These are phyloP conservation scores for Plasmodium malariae DNA, from an alignment of 169 alveolate species.

Conservation along the genomic window DNA sequence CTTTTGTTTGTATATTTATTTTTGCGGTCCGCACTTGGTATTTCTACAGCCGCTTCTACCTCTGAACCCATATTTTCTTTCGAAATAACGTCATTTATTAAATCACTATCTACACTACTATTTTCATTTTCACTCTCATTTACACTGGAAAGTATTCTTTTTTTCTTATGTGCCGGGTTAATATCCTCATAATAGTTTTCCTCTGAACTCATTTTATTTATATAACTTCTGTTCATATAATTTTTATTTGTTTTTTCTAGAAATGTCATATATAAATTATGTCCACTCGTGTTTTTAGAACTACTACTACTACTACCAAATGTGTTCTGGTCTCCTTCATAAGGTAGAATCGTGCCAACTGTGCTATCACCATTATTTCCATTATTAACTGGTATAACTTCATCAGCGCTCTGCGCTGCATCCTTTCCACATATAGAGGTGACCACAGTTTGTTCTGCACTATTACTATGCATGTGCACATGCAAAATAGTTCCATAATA, in stretches of 20 bases:
- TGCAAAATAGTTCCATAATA: too few species aligned
- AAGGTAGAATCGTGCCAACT: too few species aligned
- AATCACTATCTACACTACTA: not conserved
- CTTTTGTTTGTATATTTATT: too few species aligned
- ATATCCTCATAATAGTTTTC: not conserved
- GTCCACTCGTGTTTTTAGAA: not conserved
- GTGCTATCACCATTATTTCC: too few species aligned
- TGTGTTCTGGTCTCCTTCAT: too few species aligned
- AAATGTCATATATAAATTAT: not conserved
- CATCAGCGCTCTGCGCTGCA: too few species aligned
- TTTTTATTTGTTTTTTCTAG: slow-evolving; percentile 4
- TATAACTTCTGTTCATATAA: not conserved
- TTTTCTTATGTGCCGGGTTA: not conserved
- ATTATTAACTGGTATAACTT: too few species aligned
- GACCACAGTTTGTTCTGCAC: too few species aligned
- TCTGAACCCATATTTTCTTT: not conserved
- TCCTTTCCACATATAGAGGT: too few species aligned
- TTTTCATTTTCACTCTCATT: not conserved
- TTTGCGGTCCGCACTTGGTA: too few species aligned
- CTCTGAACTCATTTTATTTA: not conserved
- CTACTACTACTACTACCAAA: too few species aligned
- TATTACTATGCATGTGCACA: too few species aligned
- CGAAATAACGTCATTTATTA: not conserved
- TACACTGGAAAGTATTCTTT: not conserved
- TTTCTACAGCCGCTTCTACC: not conserved